Evolutionary conservation across 148 eudicot species (phyloP).

Genomic region (Vaccinium macrocarpon): DNA sequence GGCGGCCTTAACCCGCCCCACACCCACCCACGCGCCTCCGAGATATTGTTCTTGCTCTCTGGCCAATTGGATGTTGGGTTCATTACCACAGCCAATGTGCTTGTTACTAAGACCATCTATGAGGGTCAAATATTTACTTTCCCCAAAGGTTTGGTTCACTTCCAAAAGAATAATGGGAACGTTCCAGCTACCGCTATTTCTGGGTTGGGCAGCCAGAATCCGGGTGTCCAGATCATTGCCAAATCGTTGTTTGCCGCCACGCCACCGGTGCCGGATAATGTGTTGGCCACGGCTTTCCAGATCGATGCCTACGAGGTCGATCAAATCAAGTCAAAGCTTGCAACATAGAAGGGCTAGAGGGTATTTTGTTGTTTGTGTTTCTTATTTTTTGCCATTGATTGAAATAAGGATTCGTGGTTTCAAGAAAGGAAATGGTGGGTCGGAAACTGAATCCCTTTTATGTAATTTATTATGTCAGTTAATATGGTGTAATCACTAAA

Average conservation of each 20-base stretch:
- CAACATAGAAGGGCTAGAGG: not conserved
- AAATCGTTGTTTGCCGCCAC: constrained; percentile 12
- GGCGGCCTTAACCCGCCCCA: constrained; percentile 48
- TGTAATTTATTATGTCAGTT: too few relatives aligned
- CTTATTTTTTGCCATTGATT: not conserved
- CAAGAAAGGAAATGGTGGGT: too few relatives aligned
- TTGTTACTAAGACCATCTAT: constrained; percentile 30
- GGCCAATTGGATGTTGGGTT: constrained; percentile 18
- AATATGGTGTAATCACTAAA: not conserved
- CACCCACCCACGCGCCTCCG: constrained; percentile 54
- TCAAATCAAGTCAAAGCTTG: constrained; percentile 10
- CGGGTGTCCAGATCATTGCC: constrained; percentile 11
- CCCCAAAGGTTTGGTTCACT: constrained; percentile 40
- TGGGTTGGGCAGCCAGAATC: constrained; percentile 47
- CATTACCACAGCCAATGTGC: constrained; percentile 35
- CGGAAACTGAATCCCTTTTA: too few relatives aligned
- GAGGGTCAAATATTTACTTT: constrained; percentile 35
- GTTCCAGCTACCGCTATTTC: constrained; percentile 27
- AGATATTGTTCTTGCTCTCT: constrained; percentile 34
- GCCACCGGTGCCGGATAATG: constrained; percentile 14
- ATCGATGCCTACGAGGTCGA: not conserved
- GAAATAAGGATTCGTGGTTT: not conserved
- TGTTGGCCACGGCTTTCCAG: constrained; percentile 24
- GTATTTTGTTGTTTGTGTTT: not conserved
- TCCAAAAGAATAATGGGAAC: constrained; percentile 35